Base-by-base conservation (phyloP, 2,329 filamentous ascomycete genomes). In the Venturia aucupariae region DNA sequence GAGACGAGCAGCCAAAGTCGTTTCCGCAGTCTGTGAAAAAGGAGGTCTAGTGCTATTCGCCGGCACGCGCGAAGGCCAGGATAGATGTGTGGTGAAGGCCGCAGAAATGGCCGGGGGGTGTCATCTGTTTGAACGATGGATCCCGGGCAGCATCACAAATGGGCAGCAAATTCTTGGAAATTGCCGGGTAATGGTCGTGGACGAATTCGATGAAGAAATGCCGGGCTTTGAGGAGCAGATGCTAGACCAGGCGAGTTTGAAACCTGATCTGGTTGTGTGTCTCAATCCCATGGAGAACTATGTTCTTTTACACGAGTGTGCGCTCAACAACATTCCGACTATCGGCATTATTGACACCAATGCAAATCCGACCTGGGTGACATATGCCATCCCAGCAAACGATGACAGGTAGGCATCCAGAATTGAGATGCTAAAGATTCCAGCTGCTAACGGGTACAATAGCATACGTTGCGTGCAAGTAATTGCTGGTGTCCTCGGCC, bases 271-370 rank as follows among this genome's bases (percentile, higher is more conserved):
- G 66, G 93, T 99, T 1, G 86, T 99, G 15, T 94, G 90, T 72
- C 74, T 99, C 70, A 99, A 97, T 75, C 93, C 93, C 13, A 73
- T 93, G 65, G 94, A 99, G 81, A 97, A 99, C 76, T 90, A 90
- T 72, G 86, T 92, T 7, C 74, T 97, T 74, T 80, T 99, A 72
- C 91, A 94, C 76, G 94, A 99, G 80, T 97, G 94, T 75, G 90
- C 89, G 0, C 75, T 92, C 65, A 88, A 90, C 73, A 90, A 88
- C 72, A 90, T 99, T 65, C 94, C 94, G 0, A 97, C 94, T 0
- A 94, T 99, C 71, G 94, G 93, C 59, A 82, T 99, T 65, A 89
- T 97, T 69, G 94, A 99, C 76, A 97, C 94, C 0, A 90, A 99
- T 75, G 88, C 87, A 2, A 90, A 97, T 76, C 90, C 94, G 0